phyloP scores from a whole-genome alignment of 441 rosid genomes.

The Euphorbia schlechtendalii region DNA sequence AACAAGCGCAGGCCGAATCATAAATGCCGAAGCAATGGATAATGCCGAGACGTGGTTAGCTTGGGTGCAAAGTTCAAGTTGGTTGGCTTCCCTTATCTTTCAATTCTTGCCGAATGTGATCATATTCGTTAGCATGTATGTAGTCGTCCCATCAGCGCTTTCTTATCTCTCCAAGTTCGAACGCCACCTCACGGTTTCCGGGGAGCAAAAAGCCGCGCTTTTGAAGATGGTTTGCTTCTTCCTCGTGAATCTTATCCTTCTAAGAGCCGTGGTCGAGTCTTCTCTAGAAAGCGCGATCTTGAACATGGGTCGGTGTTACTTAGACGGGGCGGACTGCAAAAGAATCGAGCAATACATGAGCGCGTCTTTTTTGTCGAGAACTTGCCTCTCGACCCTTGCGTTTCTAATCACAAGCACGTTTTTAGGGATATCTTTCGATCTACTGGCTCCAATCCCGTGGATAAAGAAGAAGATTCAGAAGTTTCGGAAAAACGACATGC shows the following conservation, averaged over 20 bases:
- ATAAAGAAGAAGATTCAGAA: constrained; percentile 82
- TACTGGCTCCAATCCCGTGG: constrained; percentile 94
- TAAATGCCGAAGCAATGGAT: constrained; percentile 90
- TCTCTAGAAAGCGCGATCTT: constrained; percentile 77
- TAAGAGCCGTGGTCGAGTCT: constrained; percentile 85
- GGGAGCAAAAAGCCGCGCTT: constrained; percentile 91
- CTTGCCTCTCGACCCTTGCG: constrained; percentile 90
- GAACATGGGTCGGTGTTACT: constrained; percentile 82
- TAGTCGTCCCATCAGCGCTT: constrained; percentile 80
- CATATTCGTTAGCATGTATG: constrained; percentile 87
- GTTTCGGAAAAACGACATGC: constrained; percentile 90
- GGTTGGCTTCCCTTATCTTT: constrained; percentile 84
- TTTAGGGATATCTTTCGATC: constrained; percentile 84
- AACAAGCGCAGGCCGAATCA: constrained; percentile 74
- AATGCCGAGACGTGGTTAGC: constrained; percentile 79
- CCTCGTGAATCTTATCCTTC: constrained; percentile 84
- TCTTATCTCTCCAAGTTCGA: constrained; percentile 91
- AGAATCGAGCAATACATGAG: constrained; percentile 93
- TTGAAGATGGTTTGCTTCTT: constrained; percentile 97
- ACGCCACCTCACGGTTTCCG: constrained; percentile 75
- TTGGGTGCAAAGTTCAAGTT: constrained; percentile 89
- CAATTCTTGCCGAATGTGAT: constrained; percentile 91
- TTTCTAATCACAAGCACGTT: constrained; percentile 85
- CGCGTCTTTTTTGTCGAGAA: constrained; percentile 78
- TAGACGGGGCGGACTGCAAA: constrained; percentile 97